These are phyloP conservation scores for Antrodiella citrinella DNA, from an alignment of 768 basidiomycete species.

Conservation along the genomic window DNA sequence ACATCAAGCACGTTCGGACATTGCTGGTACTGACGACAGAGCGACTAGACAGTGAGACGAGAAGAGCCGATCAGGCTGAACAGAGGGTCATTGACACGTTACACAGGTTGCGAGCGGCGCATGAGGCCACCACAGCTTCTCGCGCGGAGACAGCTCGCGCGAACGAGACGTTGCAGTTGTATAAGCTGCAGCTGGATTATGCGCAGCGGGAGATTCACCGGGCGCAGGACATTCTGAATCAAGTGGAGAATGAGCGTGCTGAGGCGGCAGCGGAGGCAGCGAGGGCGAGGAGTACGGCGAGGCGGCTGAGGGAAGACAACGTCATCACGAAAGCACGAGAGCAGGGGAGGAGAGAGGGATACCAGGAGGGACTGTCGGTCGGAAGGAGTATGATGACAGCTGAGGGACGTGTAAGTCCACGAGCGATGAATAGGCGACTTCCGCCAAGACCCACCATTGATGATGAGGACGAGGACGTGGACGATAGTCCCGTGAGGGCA, in stretches of 20 bases:
- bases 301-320: conserved; percentile 48
- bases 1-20: conserved; percentile 14
- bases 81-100: conserved; percentile 39
- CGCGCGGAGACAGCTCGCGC: conserved; percentile 47
- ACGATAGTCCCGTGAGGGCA: background rate
- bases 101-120: conserved; percentile 45
- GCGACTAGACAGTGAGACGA: conserved; percentile 41
- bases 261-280: conserved; percentile 59
- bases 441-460: background rate
- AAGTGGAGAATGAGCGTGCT: conserved; percentile 48
- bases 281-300: conserved; percentile 40
- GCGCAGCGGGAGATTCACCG: conserved; percentile 63
- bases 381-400: conserved; percentile 26
- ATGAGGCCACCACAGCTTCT: conserved; percentile 47
- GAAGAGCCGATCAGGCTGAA: conserved; percentile 52
- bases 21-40: conserved; percentile 21
- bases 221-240: conserved; percentile 56
- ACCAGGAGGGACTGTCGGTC: conserved; percentile 45
- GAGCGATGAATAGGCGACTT: background rate
- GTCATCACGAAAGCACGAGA: conserved; percentile 49
- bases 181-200: conserved; percentile 51
- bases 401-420: background rate
- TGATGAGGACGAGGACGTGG: background rate
- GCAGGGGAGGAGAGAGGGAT: conserved; percentile 56
- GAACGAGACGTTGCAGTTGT: conserved; percentile 52